These are phyloP conservation scores for Ustilago hordei DNA, from an alignment of 1,284 basidiomycete genomes.

Conservation along the genomic window DNA sequence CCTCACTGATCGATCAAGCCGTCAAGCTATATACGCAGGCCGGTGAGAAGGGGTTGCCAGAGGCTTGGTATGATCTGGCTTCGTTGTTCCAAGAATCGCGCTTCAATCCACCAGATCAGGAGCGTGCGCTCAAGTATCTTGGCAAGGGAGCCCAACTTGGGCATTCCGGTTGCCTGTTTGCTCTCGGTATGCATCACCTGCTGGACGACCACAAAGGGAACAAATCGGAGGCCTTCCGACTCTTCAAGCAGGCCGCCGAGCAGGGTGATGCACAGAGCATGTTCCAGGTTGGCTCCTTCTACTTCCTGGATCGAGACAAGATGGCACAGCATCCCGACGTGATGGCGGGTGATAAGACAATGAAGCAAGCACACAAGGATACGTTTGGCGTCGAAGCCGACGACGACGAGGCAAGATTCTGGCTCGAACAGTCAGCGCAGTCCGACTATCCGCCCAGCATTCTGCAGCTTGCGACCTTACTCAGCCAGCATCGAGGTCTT, in stretches of 20 bases:
- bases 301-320: conserved; percentile 49
- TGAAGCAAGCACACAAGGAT: conserved; percentile 48
- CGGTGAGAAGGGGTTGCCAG: conserved; percentile 53
- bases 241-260: conserved; percentile 58
- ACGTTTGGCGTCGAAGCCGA: conserved; percentile 56
- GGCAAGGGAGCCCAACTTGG: conserved; percentile 51
- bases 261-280: conserved; percentile 60
- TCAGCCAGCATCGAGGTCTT: conserved; percentile 38
- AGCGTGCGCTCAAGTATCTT: conserved; percentile 33
- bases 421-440: conserved; percentile 50
- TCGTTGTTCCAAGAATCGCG: conserved; percentile 41
- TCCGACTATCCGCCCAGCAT: conserved; percentile 46
- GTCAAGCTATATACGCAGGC: conserved; percentile 53
- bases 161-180: conserved; percentile 39
- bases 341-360: conserved; percentile 31
- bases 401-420: conserved; percentile 54
- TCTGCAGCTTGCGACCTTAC: conserved; percentile 41
- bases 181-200: conserved; percentile 37
- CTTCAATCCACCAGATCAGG: conserved; percentile 40
- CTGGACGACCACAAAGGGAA: conserved; percentile 17
- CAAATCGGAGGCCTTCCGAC: conserved; percentile 35
- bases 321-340: conserved; percentile 43
- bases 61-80: conserved; percentile 63
- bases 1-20: conserved; percentile 31
- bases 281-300: conserved; percentile 60